Evolutionary conservation across 768 basidiomycete genomes (phyloP).

Genomic region (Dacryopinax spathularia): DNA sequence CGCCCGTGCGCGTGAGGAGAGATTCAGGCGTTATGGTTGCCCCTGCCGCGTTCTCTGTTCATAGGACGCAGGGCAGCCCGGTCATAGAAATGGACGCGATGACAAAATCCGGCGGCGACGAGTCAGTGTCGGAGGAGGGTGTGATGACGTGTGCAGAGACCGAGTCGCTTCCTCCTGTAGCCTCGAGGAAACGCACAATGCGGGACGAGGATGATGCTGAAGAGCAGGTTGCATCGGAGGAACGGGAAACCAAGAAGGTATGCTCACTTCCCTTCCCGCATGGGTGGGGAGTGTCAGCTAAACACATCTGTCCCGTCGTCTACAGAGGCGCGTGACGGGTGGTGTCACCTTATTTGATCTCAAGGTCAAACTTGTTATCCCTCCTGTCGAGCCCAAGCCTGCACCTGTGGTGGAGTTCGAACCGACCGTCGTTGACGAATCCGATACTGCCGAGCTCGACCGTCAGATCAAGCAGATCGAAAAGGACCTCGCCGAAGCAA

Average conservation of each 20-base stretch:
- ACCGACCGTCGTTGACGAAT: constrained; percentile 13
- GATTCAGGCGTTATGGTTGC: constrained; percentile 3
- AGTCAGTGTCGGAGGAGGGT: neutral
- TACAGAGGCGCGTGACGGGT: neutral
- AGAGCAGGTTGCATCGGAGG: neutral
- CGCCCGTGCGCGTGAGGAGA: neutral
- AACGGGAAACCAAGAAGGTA: neutral
- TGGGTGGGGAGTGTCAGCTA: neutral
- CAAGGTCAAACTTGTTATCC: neutral
- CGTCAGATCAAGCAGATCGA: constrained; percentile 66
- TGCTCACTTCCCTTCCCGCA: neutral
- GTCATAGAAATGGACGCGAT: neutral
- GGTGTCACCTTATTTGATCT: neutral
- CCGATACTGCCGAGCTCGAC: constrained; percentile 62
- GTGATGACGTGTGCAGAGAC: neutral
- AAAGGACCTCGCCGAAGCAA: constrained; percentile 14
- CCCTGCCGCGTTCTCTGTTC: neutral
- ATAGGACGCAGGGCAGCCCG: neutral
- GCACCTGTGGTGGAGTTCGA: neutral
- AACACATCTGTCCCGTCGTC: neutral
- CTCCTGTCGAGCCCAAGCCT: neutral
- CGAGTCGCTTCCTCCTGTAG: neutral
- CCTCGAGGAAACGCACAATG: neutral
- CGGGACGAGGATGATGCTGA: neutral
- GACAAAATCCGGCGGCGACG: neutral